These are phyloP conservation scores for Auricularia auricula-judae DNA, from an alignment of 768 basidiomycete species.

Conservation along the genomic window DNA sequence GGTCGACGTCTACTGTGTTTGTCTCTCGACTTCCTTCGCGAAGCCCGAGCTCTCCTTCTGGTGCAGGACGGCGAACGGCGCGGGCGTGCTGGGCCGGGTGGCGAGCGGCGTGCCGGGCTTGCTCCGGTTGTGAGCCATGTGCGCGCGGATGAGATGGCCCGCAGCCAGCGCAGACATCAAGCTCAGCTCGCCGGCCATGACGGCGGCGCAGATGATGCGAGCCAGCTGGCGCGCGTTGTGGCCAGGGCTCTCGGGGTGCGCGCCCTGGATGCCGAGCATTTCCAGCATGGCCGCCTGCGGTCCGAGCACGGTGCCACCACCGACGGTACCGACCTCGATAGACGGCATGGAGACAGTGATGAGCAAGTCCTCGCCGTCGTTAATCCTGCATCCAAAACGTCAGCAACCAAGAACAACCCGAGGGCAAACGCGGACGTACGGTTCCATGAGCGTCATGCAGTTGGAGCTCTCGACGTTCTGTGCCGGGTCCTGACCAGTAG, in stretches of 20 bases:
- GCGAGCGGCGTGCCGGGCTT: conserved; percentile 65
- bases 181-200: conserved; percentile 96
- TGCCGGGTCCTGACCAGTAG: conserved; percentile 96
- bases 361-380: conserved; percentile 81
- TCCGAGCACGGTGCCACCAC: conserved; percentile 86
- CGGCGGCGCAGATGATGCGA: conserved; percentile 77
- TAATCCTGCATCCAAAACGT: conserved; percentile 41
- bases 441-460: conserved; percentile 98
- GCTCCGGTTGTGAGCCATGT: conserved; percentile 85
- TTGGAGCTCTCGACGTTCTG: conserved; percentile 98
- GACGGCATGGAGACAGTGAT: conserved; percentile 97
- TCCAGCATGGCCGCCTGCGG: conserved; percentile 88
- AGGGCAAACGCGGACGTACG: conserved; percentile 44
- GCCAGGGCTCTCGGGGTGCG: conserved; percentile 78
- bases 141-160: conserved; percentile 88
- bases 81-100: conserved; percentile 22
- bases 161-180: conserved; percentile 88
- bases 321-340: conserved; percentile 96
- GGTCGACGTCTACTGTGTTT: background rate
- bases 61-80: conserved; percentile 12
- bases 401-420: background rate
- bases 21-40: background rate
- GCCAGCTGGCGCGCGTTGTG: conserved; percentile 85
- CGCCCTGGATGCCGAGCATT: conserved; percentile 87
- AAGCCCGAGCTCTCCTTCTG: conserved; percentile 1